Base-by-base conservation (phyloP, 164 flowering plant genomes). In the Vitis amurensis region DNA sequence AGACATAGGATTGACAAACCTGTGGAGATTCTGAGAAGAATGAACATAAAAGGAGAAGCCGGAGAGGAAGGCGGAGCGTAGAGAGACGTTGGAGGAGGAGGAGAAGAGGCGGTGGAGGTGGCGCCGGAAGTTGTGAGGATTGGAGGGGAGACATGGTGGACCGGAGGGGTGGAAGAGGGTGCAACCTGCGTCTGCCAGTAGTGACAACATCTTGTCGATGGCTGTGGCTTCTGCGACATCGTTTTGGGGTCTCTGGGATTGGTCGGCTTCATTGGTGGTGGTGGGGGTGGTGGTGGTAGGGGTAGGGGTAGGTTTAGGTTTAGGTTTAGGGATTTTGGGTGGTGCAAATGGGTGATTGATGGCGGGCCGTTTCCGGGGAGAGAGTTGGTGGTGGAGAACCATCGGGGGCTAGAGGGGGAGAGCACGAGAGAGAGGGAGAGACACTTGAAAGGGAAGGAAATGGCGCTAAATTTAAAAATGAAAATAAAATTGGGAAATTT, bases 111-210 rank as follows among this genome's bases (percentile, higher is more conserved):
- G 68, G 23, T 86, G 76, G 65, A 92, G 89, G 48, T 71, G 83
- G 61, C 76, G 74, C 30, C 93, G 92, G 74, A 93, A 66, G 37
- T 70, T 78, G 82, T 76, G 82, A 52, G 68, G 76, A 27, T 91
- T 91, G 63, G 88, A 53, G 15, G 94, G 91, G 61, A 87, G 82
- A 64, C 76, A 83, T 0, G 94, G 94, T 8, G 89, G 87, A 1
- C 86, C 88, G 12, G 74, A 63, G 58, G 90, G 82, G 77, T 83
- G 82, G 52, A 76, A 15, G 53, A 93, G 80, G 1, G 98, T 88
- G 75, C 92, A 88, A 0, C 94, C 94, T 2, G 91, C 91, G 12
- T 91, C 92, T 0, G 98, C 97, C 6, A 93, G 79, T 49, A 89
- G 66, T 7, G 86, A 61, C 7, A 69, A 79, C 88, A 84, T 79